These are phyloP conservation scores for Dictyostelium capitatum DNA, from an alignment of 78 protist species.

Conservation along the genomic window DNA sequence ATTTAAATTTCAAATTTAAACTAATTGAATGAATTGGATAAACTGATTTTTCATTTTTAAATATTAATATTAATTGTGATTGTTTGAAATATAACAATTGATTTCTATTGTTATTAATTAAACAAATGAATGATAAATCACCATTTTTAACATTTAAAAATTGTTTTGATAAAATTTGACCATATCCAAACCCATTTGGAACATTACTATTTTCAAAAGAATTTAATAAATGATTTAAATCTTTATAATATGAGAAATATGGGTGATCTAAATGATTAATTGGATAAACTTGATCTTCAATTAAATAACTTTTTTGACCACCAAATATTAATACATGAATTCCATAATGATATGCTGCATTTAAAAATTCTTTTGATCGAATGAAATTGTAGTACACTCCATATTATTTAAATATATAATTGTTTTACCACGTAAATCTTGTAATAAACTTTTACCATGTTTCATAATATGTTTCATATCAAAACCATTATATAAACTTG, in stretches of 20 bases:
- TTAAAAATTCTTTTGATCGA: constrained; percentile 38
- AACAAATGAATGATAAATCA: not conserved
- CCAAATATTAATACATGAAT: constrained; percentile 49
- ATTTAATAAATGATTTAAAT: not conserved
- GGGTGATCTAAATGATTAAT: not conserved
- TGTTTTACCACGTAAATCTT: constrained; percentile 56
- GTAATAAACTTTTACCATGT: constrained; percentile 41
- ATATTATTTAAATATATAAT: constrained; percentile 44
- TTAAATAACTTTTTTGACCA: not conserved
- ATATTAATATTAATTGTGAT: not conserved
- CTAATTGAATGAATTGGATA: not conserved
- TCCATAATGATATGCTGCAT: constrained; percentile 53
- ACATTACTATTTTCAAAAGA: not conserved
- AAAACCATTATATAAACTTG: constrained; percentile 54
- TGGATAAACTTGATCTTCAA: constrained; percentile 1
- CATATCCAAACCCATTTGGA: constrained; percentile 11
- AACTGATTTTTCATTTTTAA: not conserved
- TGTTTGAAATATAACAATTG: not conserved
- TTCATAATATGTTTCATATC: not conserved
- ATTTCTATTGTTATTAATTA: not conserved
- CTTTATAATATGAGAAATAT: constrained; percentile 20
- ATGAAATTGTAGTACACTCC: not conserved
- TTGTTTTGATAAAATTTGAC: not conserved
- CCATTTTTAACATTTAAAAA: not conserved
- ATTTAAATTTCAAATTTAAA: not conserved